These are phyloP conservation scores for Colletotrichum salicis DNA, from an alignment of 2,329 filamentous ascomycete species.

Conservation along the genomic window DNA sequence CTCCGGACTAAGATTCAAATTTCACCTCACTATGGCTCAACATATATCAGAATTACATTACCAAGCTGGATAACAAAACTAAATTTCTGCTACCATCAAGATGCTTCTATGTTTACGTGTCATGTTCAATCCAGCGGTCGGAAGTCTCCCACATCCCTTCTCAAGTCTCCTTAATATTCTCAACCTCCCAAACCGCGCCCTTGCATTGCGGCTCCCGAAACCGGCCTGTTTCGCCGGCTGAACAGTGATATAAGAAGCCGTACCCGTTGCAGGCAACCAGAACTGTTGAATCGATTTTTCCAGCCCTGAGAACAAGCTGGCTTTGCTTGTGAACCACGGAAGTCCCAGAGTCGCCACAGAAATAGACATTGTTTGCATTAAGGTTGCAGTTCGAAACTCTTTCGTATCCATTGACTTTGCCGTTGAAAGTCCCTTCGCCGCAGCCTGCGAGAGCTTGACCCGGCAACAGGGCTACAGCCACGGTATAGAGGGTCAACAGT, in stretches of 20 bases:
- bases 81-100: too few species aligned
- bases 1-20: too few species aligned
- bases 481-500: too few species aligned
- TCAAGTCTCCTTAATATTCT: not conserved
- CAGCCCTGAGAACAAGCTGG: not conserved
- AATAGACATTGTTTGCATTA: not conserved
- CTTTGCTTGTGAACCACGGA: slow-evolving; percentile 4
- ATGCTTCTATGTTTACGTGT: too few species aligned
- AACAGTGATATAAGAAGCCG: slow-evolving; percentile 2
- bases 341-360: not conserved
- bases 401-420: not conserved
- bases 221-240: not conserved
- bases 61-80: too few species aligned
- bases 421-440: not conserved
- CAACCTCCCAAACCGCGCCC: not conserved
- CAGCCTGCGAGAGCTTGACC: too few species aligned
- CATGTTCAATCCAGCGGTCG: too few species aligned
- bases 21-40: too few species aligned
- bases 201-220: slow-evolving; percentile 8
- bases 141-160: too few species aligned
- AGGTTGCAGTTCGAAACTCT: not conserved
- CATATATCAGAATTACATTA: too few species aligned
- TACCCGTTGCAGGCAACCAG: not conserved
- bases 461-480: too few species aligned
- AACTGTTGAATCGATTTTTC: slow-evolving; percentile 1